Evolutionary conservation across 257 asterid genomes (phyloP), one percentile per base, ranked within the genome.

Genomic region (Salvia hispanica): DNA sequence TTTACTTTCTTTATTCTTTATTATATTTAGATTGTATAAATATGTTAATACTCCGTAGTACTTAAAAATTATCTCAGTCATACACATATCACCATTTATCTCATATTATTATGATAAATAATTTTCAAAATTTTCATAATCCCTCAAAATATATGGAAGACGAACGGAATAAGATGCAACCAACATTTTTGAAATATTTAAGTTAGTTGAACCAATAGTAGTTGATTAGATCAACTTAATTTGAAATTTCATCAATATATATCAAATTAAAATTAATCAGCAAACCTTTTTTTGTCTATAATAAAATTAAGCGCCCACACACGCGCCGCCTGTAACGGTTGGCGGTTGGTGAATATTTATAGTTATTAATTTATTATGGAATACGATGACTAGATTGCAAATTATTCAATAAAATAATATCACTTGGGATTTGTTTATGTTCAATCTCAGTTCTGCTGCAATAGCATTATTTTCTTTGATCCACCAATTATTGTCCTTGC

Each of bases 361-460:
- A 45, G 3, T 5, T 25, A 10, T 46, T 48, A 25, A 0, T 14
- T 42, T 5, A 58, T 25, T 0, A 25, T 25, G 31, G 6, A 39
- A 11, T 60, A 16, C 3, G 33, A 5, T 72, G 75, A 21, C 67
- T 39, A 47, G n/a, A 45, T 37, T 53, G 54, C 55, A 62, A 62
- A 14, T 40, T 59, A 4, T 2, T 31, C 25, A 36, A 25, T 40
- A 37, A 36, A 36, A 14, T 33, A 59, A 4, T 37, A 31, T 53
- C 33, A 46, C 52, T 33, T 55, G 67, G 15, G 58, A 8, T 13
- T 62, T 66, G 53, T 74, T 60, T 46, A 66, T 57, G 45, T 25
- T 65, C 13, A 65, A 59, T 58, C 73, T 31, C 52, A 66, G 69
- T 66, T 45, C 48, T 13, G 64, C 58, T 47, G 69, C 75, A 70